Base-by-base conservation (phyloP, 345 rosid species). In the Populus nigra region DNA sequence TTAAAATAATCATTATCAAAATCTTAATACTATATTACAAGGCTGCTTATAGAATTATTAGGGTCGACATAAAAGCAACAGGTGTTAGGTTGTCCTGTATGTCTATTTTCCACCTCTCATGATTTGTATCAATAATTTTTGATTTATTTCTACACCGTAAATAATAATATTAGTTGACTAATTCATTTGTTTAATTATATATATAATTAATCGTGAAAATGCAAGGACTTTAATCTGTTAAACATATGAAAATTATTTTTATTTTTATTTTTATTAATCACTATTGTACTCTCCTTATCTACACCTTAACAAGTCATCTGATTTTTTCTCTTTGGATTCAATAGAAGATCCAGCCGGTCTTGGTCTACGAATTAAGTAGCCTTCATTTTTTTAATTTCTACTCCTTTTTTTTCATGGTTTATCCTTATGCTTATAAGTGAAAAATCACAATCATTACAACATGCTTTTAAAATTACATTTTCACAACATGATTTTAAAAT, bases 41-140 rank as follows among this genome's bases (percentile, higher is more conserved):
- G 81, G 86, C 85, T 88, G 82, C 82, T 86, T 74, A 71, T 71
- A 68, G 81, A 77, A 73, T 75, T 81, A 7, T 77, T 77, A 62
- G 82, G 78, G 86, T 78, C 82, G 81, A 84, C 77, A 78, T 76
- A 71, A 71, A 84, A 86, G 77, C 80, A 77, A 73, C 75, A 59
- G 29, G 49, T 77, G 81, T 74, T 75, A 74, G 81, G 53, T 55
- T 71, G 66, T 18, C 81, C 62, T 61, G 55, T 67, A 36, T 61
- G 75, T 50, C 70, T 25, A 59, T 10, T 61, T 31, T 47, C 59
- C 27, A 53, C 39, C 49, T 41, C 68, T 43, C 71, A 15, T 20
- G 59, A n/a, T n/a, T 23, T 59, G 29, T 23, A 10, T 59, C 27
- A 10, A 59, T 59, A n/a, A 10, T 59, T 59, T 2, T n/a, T 57